These are phyloP conservation scores for Ballota nigra DNA, from an alignment of 257 asterid genomes.

Conservation along the genomic window DNA sequence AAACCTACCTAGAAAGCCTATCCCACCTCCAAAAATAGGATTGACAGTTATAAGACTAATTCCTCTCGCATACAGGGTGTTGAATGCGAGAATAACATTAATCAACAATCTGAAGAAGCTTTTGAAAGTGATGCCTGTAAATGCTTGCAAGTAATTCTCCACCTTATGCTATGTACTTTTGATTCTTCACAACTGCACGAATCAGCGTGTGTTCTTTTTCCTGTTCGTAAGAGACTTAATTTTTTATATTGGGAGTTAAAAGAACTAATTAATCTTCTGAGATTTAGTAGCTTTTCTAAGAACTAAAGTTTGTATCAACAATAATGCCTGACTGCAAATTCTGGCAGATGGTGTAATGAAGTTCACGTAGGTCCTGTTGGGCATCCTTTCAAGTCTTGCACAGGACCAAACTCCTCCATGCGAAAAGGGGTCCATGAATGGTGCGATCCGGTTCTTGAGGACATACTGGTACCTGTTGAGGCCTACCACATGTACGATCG, in stretches of 20 bases:
- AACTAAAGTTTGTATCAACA: not conserved
- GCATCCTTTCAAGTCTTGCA: conserved; percentile 93
- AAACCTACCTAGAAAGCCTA: conserved; percentile 51
- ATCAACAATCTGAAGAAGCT: conserved; percentile 89
- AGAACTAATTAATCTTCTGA: not conserved
- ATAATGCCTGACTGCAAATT: conserved; percentile 8
- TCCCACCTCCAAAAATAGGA: conserved; percentile 86
- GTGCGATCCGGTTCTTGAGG: conserved; percentile 71
- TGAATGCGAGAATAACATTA: conserved; percentile 64
- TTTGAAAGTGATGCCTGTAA: conserved; percentile 76
- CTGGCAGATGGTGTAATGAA: conserved; percentile 87
- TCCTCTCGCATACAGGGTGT: conserved; percentile 75
- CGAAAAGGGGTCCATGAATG: conserved; percentile 87
- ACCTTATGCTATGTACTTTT: conserved; percentile 13
- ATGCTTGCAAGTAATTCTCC: conserved; percentile 82
- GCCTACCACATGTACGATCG: conserved; percentile 86
- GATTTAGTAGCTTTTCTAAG: not conserved
- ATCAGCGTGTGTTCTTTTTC: not conserved
- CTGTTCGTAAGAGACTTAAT: not conserved
- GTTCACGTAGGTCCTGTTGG: conserved; percentile 82
- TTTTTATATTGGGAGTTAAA: not conserved
- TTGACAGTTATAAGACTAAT: conserved; percentile 65
- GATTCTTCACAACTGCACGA: not conserved
- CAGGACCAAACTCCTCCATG: conserved; percentile 61
- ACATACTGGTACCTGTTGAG: conserved; percentile 65